Conservation (phyloP, 2,329 filamentous ascomycete species). For the Albifimbria verrucaria region DNA sequence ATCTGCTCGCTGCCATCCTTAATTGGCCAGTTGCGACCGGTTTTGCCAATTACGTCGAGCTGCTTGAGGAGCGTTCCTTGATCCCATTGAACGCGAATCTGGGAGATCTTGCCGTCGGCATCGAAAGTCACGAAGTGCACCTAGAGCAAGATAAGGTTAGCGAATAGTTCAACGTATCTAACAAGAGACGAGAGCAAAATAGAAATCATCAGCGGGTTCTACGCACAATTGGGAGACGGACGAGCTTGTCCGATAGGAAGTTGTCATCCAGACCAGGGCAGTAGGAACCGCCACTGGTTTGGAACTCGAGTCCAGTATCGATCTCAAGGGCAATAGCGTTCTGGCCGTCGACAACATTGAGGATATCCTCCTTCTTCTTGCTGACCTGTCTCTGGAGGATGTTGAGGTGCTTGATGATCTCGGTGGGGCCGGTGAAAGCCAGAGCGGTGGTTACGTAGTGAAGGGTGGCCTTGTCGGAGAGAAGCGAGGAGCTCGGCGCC, state of each 20-base stretch:
- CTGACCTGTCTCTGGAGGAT: constrained; percentile 70
- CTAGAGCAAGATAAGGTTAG: constrained; percentile 37
- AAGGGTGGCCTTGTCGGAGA: constrained; percentile 65
- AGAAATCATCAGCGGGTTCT: background rate
- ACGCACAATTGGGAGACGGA: constrained; percentile 77
- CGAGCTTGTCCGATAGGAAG: constrained; percentile 79
- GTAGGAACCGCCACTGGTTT: constrained; percentile 77
- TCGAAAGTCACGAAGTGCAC: constrained; percentile 88
- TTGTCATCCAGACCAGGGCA: constrained; percentile 90
- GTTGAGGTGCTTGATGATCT: constrained; percentile 80
- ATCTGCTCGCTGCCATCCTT: constrained; percentile 81
- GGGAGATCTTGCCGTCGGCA: constrained; percentile 70
- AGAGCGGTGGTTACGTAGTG: constrained; percentile 91
- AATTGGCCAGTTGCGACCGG: constrained; percentile 93
- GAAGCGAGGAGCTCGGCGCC: constrained; percentile 58
- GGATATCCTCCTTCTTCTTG: constrained; percentile 76
- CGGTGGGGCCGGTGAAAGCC: constrained; percentile 63
- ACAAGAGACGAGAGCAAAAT: no score
- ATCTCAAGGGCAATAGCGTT: constrained; percentile 77
- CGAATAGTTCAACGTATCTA: no score
- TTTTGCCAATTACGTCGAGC: constrained; percentile 87
- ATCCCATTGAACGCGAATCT: constrained; percentile 92
- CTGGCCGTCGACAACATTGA: constrained; percentile 69
- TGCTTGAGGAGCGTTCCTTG: constrained; percentile 90
- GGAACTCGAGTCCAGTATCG: constrained; percentile 80